Evolutionary conservation across 2,329 filamentous ascomycete species (phyloP).

Genomic region (Corniculantispora saksenae): DNA sequence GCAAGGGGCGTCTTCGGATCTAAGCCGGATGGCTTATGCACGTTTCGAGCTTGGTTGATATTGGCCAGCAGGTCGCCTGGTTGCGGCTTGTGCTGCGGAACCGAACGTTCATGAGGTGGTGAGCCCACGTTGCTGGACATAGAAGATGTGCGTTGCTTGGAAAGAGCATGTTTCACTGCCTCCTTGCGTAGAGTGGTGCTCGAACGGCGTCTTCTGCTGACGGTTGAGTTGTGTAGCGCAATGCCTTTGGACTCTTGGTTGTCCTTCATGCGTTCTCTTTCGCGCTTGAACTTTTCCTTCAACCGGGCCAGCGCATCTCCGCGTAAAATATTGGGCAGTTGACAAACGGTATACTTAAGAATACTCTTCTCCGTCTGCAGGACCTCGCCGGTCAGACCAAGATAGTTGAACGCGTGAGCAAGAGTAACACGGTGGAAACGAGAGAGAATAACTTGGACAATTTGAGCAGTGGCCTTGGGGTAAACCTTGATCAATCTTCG

Average conservation of each 20-base stretch:
- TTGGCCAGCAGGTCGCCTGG: conserved; percentile 81
- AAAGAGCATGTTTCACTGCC: conserved; percentile 69
- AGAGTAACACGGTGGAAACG: conserved; percentile 92
- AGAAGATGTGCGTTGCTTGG: conserved; percentile 47
- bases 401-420: conserved; percentile 89
- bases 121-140: conserved; percentile 42
- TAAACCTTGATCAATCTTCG: conserved; percentile 89
- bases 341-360: conserved; percentile 87
- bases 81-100: conserved; percentile 54
- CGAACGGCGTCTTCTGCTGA: conserved; percentile 67
- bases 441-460: conserved; percentile 95
- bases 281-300: conserved; percentile 88
- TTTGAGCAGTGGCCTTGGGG: conserved; percentile 93
- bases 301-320: conserved; percentile 80
- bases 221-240: conserved; percentile 80
- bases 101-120: conserved; percentile 40
- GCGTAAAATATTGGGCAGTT: conserved; percentile 86
- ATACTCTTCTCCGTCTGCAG: conserved; percentile 90
- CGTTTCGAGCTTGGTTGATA: conserved; percentile 67
- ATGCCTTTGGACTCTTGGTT: conserved; percentile 87
- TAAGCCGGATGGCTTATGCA: conserved; percentile 42
- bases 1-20: conserved; percentile 47
- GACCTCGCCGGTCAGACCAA: conserved; percentile 89
- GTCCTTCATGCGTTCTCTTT: conserved; percentile 77
- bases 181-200: conserved; percentile 78